These are phyloP conservation scores for Codiaeum variegatum DNA, from an alignment of 441 rosid genomes.

Conservation along the genomic window DNA sequence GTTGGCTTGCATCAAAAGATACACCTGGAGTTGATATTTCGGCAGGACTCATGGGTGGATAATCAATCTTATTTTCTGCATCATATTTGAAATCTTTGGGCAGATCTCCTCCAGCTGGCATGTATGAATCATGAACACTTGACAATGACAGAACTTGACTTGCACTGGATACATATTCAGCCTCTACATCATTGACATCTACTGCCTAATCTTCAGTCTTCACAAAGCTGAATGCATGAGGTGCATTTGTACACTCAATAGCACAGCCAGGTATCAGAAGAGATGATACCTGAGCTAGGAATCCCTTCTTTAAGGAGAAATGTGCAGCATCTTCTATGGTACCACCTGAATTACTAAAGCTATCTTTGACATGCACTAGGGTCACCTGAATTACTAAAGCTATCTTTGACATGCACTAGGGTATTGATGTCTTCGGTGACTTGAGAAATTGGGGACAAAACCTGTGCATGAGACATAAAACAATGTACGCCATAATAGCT, in stretches of 20 bases:
- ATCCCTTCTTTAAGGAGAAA: slow-evolving; percentile 22
- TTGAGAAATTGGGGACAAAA: slow-evolving; percentile 28
- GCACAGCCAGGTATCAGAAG: slow-evolving; percentile 16
- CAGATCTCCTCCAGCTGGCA: slow-evolving; percentile 18
- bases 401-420: slow-evolving; percentile 32
- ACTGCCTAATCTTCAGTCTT: slow-evolving; percentile 21
- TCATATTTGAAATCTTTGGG: slow-evolving; percentile 25
- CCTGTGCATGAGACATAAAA: slow-evolving; percentile 2
- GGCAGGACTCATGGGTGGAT: slow-evolving; percentile 17
- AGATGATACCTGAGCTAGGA: slow-evolving; percentile 21
- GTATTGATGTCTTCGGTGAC: slow-evolving; percentile 42
- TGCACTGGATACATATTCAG: slow-evolving; percentile 10
- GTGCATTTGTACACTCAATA: slow-evolving; percentile 27
- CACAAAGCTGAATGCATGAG: slow-evolving; percentile 16
- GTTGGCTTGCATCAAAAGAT: slow-evolving; percentile 20
- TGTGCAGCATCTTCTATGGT: slow-evolving; percentile 13
- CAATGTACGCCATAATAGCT: not conserved
- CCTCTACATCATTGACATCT: slow-evolving; percentile 19
- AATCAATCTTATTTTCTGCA: slow-evolving; percentile 10
- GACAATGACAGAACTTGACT: slow-evolving; percentile 24
- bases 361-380: slow-evolving; percentile 37
- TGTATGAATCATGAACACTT: slow-evolving; percentile 12
- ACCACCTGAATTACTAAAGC: slow-evolving; percentile 23
- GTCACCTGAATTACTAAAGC: slow-evolving; percentile 23
- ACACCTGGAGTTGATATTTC: slow-evolving; percentile 27